phyloP scores from a whole-genome alignment of 2,329 filamentous ascomycete species.

The Pyricularia sp. region DNA sequence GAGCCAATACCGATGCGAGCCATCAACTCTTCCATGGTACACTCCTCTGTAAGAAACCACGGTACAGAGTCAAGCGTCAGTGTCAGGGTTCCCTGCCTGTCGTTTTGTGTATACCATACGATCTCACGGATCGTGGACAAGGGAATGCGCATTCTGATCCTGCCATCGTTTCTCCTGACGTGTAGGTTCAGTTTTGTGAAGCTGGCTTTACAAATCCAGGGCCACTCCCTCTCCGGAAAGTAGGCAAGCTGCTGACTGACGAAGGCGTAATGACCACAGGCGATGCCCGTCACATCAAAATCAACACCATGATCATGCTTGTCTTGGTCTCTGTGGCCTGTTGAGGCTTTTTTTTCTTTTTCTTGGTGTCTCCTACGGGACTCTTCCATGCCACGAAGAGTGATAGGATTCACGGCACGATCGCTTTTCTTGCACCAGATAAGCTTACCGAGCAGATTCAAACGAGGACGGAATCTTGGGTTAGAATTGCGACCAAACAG shows the following conservation, averaged over 20 bases:
- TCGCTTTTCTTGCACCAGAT: constrained; percentile 18
- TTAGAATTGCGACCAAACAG: not conserved
- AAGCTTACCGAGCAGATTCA: constrained; percentile 15
- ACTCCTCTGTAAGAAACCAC: constrained; percentile 24
- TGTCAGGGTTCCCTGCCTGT: constrained; percentile 23
- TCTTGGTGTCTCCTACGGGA: constrained; percentile 3
- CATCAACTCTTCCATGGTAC: not conserved
- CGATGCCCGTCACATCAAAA: constrained; percentile 8
- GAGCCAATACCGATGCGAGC: not conserved
- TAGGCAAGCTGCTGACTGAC: constrained; percentile 24
- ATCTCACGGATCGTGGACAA: constrained; percentile 34
- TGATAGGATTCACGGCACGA: constrained; percentile 6
- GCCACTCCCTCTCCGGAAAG: constrained; percentile 23
- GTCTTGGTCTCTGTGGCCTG: constrained; percentile 1
- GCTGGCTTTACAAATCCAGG: constrained; percentile 20
- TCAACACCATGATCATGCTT: constrained; percentile 3
- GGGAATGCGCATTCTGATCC: constrained; percentile 31
- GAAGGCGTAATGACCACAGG: constrained; percentile 35
- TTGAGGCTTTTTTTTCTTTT: constrained; percentile 2
- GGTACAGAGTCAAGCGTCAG: constrained; percentile 35
- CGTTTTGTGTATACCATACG: constrained; percentile 15
- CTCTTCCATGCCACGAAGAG: constrained; percentile 11
- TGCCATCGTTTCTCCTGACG: constrained; percentile 11
- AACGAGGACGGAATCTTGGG: constrained; percentile 9
- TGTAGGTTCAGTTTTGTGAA: constrained; percentile 28